Evolutionary conservation across 78 protist genomes (phyloP).

Genomic region (Bigelowiella natans): DNA sequence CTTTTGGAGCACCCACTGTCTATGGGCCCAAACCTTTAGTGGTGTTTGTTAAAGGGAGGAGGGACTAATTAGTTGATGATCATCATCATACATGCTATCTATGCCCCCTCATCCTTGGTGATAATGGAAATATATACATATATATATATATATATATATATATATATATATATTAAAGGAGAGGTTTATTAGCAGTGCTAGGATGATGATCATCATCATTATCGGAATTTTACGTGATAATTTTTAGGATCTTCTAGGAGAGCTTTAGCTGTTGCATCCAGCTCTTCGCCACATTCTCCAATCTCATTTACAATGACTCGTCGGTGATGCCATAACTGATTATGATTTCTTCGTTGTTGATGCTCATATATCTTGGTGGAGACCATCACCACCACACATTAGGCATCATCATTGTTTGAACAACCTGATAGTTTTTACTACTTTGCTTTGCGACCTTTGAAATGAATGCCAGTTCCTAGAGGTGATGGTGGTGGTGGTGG

Average conservation of each 20-base stretch:
- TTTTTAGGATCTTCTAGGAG: neutral
- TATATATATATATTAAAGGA: neutral
- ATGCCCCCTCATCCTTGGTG: too few species aligned
- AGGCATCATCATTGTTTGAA: too few species aligned
- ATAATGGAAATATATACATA: neutral
- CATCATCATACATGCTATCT: too few species aligned
- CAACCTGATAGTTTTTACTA: slow-evolving; percentile 76
- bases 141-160: neutral
- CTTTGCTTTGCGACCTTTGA: slow-evolving; percentile 39
- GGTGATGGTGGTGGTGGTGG: slow-evolving; percentile 22
- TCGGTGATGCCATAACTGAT: neutral
- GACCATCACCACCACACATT: too few species aligned
- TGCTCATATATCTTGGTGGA: too few species aligned
- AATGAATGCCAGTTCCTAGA: slow-evolving; percentile 46
- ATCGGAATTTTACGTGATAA: neutral
- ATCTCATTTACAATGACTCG: neutral
- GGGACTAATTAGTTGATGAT: too few species aligned
- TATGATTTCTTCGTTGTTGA: too few species aligned
- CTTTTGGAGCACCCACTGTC: neutral
- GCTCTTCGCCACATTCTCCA: neutral
- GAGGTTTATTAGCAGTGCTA: too few species aligned
- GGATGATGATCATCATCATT: too few species aligned
- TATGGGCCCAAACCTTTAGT: neutral
- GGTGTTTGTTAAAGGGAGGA: too few species aligned
- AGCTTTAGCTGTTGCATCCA: neutral